These are phyloP conservation scores for Populus pruinosa DNA, from an alignment of 345 rosid species.

Conservation along the genomic window DNA sequence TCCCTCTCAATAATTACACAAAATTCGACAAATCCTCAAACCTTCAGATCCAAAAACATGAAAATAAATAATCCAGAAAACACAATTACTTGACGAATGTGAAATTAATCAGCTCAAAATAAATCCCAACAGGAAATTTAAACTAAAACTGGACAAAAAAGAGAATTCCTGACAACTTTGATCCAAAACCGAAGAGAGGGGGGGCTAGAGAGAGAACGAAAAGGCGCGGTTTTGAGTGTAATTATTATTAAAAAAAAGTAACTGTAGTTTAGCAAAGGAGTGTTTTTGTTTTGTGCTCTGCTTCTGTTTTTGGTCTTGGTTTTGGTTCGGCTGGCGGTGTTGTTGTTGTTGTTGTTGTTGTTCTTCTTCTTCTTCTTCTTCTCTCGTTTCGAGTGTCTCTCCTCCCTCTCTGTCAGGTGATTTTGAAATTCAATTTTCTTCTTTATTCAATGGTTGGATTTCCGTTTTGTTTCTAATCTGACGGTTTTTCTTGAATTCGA, in stretches of 20 bases:
- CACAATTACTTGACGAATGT: constrained; percentile 20
- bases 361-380: constrained; percentile 24
- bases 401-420: constrained; percentile 86
- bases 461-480: constrained; percentile 24
- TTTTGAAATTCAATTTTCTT: constrained; percentile 82
- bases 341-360: constrained; percentile 17
- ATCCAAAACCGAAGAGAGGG: not conserved
- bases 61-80: constrained; percentile 13
- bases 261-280: not conserved
- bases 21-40: constrained; percentile 24
- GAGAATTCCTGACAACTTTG: not conserved
- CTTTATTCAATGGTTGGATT: constrained; percentile 67
- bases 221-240: no score
- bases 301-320: not conserved
- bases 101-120: constrained; percentile 37
- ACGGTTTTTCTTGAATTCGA: constrained; percentile 24
- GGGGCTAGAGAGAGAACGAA: no score
- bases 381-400: constrained; percentile 14
- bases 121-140: constrained; percentile 16
- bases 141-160: not conserved
- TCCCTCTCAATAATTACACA: constrained; percentile 17
- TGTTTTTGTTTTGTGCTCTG: not conserved
- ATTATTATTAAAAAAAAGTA: not conserved
- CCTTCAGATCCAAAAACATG: constrained; percentile 45
- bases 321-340: constrained; percentile 12